These are phyloP conservation scores for Ustilago cynodontis DNA, from an alignment of 1,284 basidiomycete genomes.

Conservation along the genomic window DNA sequence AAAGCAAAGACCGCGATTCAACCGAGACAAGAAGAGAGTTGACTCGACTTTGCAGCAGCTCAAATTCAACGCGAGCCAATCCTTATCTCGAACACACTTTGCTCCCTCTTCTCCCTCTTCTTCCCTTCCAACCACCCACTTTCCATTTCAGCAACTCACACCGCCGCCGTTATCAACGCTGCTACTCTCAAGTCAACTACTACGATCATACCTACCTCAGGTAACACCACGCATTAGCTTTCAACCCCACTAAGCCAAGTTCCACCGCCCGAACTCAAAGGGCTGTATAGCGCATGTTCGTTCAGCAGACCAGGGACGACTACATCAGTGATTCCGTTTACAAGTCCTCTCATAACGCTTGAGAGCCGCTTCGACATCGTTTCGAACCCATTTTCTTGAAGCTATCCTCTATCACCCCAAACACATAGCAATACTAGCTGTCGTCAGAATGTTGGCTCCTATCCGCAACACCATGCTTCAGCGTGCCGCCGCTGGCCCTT, in stretches of 20 bases:
- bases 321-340: constrained; percentile 66
- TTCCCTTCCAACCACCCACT: not conserved
- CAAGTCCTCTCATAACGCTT: constrained; percentile 58
- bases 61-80: not conserved
- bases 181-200: not conserved
- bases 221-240: not conserved
- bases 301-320: constrained; percentile 66
- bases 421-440: not conserved
- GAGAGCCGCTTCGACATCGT: constrained; percentile 20
- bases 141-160: not conserved
- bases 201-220: not conserved
- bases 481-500: constrained; percentile 26
- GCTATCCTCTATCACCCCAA: not conserved
- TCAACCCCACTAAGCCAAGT: constrained; percentile 3
- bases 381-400: constrained; percentile 20
- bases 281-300: constrained; percentile 60
- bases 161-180: constrained; percentile 3
- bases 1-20: not conserved
- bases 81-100: constrained; percentile 12
- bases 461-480: constrained; percentile 49
- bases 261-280: constrained; percentile 33
- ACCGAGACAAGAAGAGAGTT: constrained; percentile 13
- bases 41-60: constrained; percentile 9
- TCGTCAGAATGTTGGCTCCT: constrained; percentile 32
- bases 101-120: not conserved